phyloP scores from a whole-genome alignment of 805 yeast species.

The Saturnispora mendoncae region DNA sequence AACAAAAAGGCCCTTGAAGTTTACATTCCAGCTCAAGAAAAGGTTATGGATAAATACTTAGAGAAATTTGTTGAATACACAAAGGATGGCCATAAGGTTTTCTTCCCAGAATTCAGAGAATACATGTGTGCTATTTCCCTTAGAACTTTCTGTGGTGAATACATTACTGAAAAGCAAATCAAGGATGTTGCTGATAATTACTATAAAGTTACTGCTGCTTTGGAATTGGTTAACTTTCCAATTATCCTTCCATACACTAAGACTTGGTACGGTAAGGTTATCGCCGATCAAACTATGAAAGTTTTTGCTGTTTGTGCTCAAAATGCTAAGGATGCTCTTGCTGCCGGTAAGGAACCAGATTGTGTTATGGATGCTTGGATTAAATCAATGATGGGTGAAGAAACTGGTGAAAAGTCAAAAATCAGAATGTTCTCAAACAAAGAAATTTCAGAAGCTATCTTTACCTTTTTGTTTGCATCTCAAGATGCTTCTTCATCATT shows the following conservation, averaged over 20 bases:
- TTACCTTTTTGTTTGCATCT: conserved; percentile 94
- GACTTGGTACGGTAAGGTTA: conserved; percentile 94
- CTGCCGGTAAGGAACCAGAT: conserved; percentile 64
- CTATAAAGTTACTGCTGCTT: conserved; percentile 86
- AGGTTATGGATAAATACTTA: conserved; percentile 74
- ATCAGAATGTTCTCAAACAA: conserved; percentile 78
- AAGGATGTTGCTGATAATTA: conserved; percentile 86
- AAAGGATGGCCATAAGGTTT: conserved; percentile 55
- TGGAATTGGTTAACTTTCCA: conserved; percentile 96
- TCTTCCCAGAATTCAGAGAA: conserved; percentile 92
- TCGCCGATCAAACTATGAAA: conserved; percentile 91
- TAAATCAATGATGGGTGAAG: conserved; percentile 51
- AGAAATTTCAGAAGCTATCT: conserved; percentile 93
- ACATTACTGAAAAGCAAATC: conserved; percentile 87
- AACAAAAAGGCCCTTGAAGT: conserved; percentile 72
- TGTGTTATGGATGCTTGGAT: conserved; percentile 98
- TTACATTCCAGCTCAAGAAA: conserved; percentile 80
- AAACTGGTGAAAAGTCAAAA: conserved; percentile 37
- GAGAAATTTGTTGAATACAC: conserved; percentile 52
- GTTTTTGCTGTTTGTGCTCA: conserved; percentile 85
- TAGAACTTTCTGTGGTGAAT: conserved; percentile 91
- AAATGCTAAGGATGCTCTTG: conserved; percentile 73
- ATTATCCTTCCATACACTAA: conserved; percentile 92
- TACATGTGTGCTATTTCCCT: conserved; percentile 89
- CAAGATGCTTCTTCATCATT: conserved; percentile 97